A percentile compares a stretch with the other conserved stretches of the same genome.
These are phyloP conservation scores for Lepidium sativum DNA, from an alignment of 345 rosid genomes.

Conservation along the genomic window DNA sequence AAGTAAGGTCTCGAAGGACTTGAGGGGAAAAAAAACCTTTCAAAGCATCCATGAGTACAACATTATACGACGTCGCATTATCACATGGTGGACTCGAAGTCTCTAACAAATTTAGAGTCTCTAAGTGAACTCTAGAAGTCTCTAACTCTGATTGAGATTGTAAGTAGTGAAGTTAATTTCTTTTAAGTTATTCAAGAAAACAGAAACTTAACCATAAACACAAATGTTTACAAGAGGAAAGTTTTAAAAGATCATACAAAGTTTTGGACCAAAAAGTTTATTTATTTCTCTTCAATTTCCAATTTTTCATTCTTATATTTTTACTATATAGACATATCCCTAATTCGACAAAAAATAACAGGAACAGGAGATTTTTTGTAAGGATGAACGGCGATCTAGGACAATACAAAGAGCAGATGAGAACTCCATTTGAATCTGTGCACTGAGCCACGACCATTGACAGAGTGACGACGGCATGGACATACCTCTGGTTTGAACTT, in stretches of 20 bases:
- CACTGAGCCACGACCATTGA: conserved; percentile 6
- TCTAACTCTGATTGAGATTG: too few relatives aligned
- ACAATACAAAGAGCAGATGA: conserved; percentile 4
- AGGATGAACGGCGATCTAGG: neutral
- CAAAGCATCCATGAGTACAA: too few relatives aligned
- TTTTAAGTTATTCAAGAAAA: neutral
- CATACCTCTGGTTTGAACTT: conserved; percentile 7
- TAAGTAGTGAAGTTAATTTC: neutral
- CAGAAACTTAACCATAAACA: neutral
- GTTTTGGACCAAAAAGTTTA: too few relatives aligned
- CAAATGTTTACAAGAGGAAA: neutral
- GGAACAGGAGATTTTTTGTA: conserved; percentile 3
- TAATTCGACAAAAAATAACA: neutral
- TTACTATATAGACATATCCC: neutral
- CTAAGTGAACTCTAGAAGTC: too few relatives aligned
- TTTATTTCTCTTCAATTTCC: neutral
- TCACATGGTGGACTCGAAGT: too few relatives aligned
- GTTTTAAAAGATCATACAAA: neutral
- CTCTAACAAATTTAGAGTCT: neutral
- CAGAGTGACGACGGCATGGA: neutral
- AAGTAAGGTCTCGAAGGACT: neutral
- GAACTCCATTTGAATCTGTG: neutral
- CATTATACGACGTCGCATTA: neutral
- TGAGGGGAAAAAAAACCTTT: neutral
- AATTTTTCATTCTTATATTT: neutral